phyloP scores from a whole-genome alignment of 306 rosid genomes.

The Parietaria judaica region DNA sequence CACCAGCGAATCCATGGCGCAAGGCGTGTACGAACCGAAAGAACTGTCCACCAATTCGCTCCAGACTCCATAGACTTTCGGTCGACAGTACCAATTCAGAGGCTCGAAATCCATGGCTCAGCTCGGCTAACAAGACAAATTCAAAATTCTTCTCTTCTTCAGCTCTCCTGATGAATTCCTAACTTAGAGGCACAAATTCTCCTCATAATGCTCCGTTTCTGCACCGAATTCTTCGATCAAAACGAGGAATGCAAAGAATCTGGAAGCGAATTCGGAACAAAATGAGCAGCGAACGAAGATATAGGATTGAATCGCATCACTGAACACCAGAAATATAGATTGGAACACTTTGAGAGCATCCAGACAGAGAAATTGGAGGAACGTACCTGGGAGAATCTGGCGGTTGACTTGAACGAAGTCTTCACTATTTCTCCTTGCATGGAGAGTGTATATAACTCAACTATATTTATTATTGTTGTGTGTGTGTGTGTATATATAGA shows the following conservation, averaged over 20 bases:
- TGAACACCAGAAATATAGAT: background rate
- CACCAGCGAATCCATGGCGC: conserved; percentile 67
- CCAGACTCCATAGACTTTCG: conserved; percentile 54
- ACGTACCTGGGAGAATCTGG: too few relatives aligned
- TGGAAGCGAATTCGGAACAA: background rate
- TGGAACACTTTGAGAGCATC: too few relatives aligned
- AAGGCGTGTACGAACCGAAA: conserved; percentile 80
- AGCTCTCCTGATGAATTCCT: background rate
- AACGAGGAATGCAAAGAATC: background rate
- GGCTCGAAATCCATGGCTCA: conserved; percentile 46
- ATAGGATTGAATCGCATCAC: background rate
- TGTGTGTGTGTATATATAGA: too few relatives aligned
- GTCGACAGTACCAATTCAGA: conserved; percentile 71
- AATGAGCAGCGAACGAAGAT: too few relatives aligned
- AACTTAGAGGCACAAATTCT: background rate
- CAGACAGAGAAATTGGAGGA: too few relatives aligned
- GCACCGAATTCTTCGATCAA: background rate
- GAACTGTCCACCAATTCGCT: conserved; percentile 42
- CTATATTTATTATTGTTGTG: too few relatives aligned
- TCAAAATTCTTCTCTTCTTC: background rate
- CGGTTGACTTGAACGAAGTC: too few relatives aligned
- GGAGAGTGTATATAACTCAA: too few relatives aligned
- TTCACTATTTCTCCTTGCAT: too few relatives aligned
- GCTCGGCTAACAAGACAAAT: conserved; percentile 6
- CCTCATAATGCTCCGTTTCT: conserved; percentile 2